Evolutionary conservation across 1,139 yeast species (phyloP).

Genomic region (Arxiozyma slooffiae): DNA sequence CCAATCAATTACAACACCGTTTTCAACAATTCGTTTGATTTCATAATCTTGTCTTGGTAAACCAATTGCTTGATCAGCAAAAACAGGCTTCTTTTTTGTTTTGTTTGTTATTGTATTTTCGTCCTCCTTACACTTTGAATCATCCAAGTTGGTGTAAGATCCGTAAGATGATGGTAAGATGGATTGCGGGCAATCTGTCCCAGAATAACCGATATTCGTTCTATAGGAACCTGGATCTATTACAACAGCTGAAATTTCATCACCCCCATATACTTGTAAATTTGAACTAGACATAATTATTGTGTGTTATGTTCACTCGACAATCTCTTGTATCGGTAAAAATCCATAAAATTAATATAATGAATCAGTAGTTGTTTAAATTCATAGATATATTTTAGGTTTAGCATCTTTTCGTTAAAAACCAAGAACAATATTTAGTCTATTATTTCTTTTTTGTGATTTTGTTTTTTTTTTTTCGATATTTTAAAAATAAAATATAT

Average conservation of each 20-base stretch:
- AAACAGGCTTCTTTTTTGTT: constrained; percentile 25
- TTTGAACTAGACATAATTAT: constrained; percentile 16
- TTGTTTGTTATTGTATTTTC: constrained; percentile 6
- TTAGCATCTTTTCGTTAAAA: no score
- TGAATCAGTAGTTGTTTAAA: no score
- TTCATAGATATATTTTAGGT: neutral
- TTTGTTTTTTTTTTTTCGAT: neutral
- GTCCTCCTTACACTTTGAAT: neutral
- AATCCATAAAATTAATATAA: no score
- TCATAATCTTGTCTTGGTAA: constrained; percentile 46
- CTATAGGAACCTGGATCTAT: constrained; percentile 82
- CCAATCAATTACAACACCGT: constrained; percentile 61
- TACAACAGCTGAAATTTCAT: constrained; percentile 84
- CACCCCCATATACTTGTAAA: constrained; percentile 48
- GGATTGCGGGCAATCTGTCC: constrained; percentile 81
- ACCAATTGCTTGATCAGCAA: constrained; percentile 49
- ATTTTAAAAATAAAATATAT: no score
- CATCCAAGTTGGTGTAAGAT: constrained; percentile 9
- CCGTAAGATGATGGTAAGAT: constrained; percentile 60
- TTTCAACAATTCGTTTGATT: constrained; percentile 49
- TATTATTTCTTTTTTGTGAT: no score
- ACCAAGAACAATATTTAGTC: no score
- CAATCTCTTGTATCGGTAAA: neutral
- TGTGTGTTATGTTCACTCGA: neutral
- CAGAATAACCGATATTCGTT: constrained; percentile 87